Percentiles rank a stretch among this genome's conserved stretches.
Evolutionary conservation across 805 yeast species (phyloP).

Genomic region (Metschnikowia noctiluminum): DNA sequence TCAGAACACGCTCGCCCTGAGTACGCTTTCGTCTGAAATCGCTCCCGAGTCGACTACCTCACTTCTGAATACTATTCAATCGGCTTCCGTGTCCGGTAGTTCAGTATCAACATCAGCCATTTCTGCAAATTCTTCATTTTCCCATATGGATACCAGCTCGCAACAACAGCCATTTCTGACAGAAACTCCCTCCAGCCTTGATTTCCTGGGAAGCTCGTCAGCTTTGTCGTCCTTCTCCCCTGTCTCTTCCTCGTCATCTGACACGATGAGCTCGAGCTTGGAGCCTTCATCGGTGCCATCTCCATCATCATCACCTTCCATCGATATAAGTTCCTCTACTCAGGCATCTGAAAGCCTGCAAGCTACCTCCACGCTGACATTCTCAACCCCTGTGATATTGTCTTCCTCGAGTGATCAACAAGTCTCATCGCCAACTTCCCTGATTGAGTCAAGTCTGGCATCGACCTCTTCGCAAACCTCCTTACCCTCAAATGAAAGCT

Average conservation of each 20-base stretch:
- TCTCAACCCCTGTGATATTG: neutral
- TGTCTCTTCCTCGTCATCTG: conserved; percentile 20
- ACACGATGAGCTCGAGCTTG: neutral
- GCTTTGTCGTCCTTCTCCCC: conserved; percentile 17
- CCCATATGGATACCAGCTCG: neutral
- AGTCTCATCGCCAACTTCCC: neutral
- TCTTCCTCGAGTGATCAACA: neutral
- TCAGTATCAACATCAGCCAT: neutral
- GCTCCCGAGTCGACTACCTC: neutral
- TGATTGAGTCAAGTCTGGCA: neutral
- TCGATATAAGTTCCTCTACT: neutral
- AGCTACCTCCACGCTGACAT: neutral
- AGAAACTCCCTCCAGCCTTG: neutral
- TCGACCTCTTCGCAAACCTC: neutral
- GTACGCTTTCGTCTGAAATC: neutral
- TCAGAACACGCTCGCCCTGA: neutral
- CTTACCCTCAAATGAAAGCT: neutral
- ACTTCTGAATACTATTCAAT: neutral
- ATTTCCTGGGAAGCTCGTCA: conserved; percentile 7
- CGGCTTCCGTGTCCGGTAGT: neutral
- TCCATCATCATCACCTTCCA: neutral
- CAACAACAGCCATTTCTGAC: neutral
- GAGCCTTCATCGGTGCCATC: conserved; percentile 1
- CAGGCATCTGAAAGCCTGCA: neutral
- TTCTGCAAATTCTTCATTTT: neutral